Base-by-base conservation (phyloP, 192 early-diverging fungal species). In the Umbelopsis sp. region DNA sequence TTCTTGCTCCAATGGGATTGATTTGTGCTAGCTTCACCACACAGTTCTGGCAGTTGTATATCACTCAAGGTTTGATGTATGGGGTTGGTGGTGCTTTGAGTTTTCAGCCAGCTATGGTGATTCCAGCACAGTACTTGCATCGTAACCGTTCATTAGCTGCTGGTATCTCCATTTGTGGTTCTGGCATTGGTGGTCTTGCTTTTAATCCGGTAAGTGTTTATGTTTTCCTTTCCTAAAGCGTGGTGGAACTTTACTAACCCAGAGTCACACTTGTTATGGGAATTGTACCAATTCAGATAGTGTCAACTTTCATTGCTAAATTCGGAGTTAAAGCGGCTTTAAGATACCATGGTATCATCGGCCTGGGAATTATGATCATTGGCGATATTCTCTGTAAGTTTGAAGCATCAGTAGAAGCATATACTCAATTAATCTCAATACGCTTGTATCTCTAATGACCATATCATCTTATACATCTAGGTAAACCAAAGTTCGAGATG, bases 111-210 rank as follows among this genome's bases (percentile, higher is more conserved):
- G 83, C 84, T 14, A 80, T 89, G 5, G 81, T 84, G 3, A 74
- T 88, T n/a, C 89, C 91, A 1, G 81, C 87, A 1, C 84, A 90
- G 49, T 92, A 85, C 85, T 90, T 90, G 68, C 81, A 72, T 12
- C 79, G 71, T 25, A 77, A 77, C 21, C 85, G 91, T 21, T 85
- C 85, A 0, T 53, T 92, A 9, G 91, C 87, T 2, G 89, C 85
- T 11, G 90, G 90, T 0, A 76, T 91, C 29, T 85, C 87, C 0
- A 87, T 92, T 1, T 81, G 87, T 1, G 91, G 91, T 1, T 86
- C 88, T 6, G 91, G 91, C 16, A 73, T 87, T n/a, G 90, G 90
- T 24, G 90, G 89, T 2, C 74, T 91, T 3, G 76, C 81, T 25
- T 66, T 92, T 31, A 84, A 81, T 1, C 89, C 88, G 3, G 47